Base-by-base conservation (phyloP, 768 basidiomycete species). In the Rhodocollybia butyracea region DNA sequence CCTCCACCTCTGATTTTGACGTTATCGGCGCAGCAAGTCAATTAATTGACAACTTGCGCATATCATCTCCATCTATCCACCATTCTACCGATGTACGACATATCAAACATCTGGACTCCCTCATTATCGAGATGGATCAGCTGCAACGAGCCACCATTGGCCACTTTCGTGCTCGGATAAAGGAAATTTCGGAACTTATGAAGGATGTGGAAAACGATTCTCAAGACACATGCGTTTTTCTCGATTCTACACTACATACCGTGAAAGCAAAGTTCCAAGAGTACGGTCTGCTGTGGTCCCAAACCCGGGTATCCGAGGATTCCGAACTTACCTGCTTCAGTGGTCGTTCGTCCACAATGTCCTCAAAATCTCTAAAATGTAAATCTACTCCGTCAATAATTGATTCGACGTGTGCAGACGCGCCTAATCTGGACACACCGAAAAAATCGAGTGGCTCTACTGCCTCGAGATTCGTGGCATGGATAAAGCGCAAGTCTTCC, bases 251-350 rank as follows among this genome's bases (percentile, higher is more conserved):
- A 30, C 71, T 73, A 11, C 67, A 70, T 22, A 73, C 75, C 5
- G 74, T 81, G 31, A 73, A 77, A 46, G 73, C 72, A n/a, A 76
- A 75, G n/a, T 58, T 81, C 30, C 62, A 64, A 6, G 56, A 66
- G 21, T 67, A 68, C 3, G 75, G 75, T 12, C 65, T 78, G 26
- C 60, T 75, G 19, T 58, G 57, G 57, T 73, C 76, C 38, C 70
- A 73, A 1, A 74, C 79, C 13, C 77, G 84, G 52, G 85, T 81
- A 46, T 88, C 87, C n/a, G 79, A 81, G 63, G 85, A 87, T 64
- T 88, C 87, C 1, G 79, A 83, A 51, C 63, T 64, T 22, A 88
- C 86, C 0, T 75, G 76, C 17, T 82, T 86, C 6, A 65, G 66
- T 12, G 54, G 58, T 69, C 68, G 21, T 26, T 42, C 57, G 12